Evolutionary conservation across 225 moss, liverwort and hornwort genomes (phyloP).

Genomic region (Marchantia paleacea): DNA sequence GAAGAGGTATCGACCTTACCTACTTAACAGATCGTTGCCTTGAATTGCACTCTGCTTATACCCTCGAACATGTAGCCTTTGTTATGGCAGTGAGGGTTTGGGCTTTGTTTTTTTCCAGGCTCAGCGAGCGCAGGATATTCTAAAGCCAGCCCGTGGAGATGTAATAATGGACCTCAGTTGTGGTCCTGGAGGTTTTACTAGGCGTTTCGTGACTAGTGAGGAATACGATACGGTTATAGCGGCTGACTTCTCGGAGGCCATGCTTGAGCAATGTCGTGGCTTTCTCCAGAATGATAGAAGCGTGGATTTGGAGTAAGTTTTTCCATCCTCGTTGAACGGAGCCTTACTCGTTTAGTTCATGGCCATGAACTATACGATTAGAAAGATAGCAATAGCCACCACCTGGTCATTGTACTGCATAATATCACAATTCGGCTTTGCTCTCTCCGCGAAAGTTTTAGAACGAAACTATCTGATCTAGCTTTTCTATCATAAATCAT

Average conservation of each 20-base stretch:
- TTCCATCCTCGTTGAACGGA: not conserved
- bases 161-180: constrained; percentile 47
- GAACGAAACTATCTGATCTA: too few relatives aligned
- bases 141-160: constrained; percentile 36
- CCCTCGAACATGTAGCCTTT: not conserved
- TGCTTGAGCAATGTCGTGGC: constrained; percentile 48
- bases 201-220: constrained; percentile 33
- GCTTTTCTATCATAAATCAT: too few relatives aligned
- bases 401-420: not conserved
- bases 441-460: too few relatives aligned
- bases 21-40: not conserved
- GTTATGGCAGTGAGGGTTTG: not conserved
- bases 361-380: not conserved
- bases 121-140: constrained; percentile 32
- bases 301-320: constrained; percentile 34
- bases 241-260: constrained; percentile 41
- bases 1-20: constrained; percentile 54
- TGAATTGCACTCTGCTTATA: not conserved
- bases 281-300: constrained; percentile 34
- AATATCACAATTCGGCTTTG: too few relatives aligned
- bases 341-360: not conserved
- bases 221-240: constrained; percentile 41
- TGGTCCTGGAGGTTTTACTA: constrained; percentile 44
- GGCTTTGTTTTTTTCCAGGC: constrained; percentile 18
- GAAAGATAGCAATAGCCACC: not conserved